phyloP scores from a whole-genome alignment of 345 rosid genomes.

The Physaria fendleri region DNA sequence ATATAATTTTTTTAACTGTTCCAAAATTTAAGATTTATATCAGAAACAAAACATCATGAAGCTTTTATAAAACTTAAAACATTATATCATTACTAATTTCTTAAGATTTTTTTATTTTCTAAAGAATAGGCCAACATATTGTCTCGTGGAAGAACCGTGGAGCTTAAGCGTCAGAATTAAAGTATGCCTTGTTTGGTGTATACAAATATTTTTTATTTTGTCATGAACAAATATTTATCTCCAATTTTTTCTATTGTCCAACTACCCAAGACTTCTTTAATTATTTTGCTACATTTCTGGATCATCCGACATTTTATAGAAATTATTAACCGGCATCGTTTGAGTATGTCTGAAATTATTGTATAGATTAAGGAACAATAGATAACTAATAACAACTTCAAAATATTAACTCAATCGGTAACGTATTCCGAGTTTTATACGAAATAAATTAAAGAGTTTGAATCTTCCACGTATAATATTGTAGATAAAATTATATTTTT shows the following conservation, averaged over 20 bases:
- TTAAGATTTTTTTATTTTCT: too few species aligned
- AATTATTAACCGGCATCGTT: background rate
- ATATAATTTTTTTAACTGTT: too few species aligned
- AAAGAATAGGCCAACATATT: background rate
- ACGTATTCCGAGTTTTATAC: background rate
- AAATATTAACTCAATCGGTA: background rate
- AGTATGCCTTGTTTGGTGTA: constrained; percentile 24
- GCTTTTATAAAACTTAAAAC: too few species aligned
- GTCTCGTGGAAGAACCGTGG: constrained; percentile 2
- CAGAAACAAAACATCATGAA: too few species aligned
- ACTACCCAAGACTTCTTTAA: background rate
- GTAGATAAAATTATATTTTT: background rate
- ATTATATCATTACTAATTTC: too few species aligned
- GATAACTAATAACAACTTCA: background rate
- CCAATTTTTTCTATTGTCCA: background rate
- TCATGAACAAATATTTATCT: too few species aligned
- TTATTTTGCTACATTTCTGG: background rate
- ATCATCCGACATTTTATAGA: background rate
- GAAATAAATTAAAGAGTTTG: background rate
- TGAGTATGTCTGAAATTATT: background rate
- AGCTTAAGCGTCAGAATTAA: constrained; percentile 8
- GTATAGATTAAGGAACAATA: background rate
- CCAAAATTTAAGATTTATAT: too few species aligned
- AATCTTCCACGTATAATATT: constrained; percentile 1
- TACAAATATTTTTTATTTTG: background rate